Evolutionary conservation across 495 filamentous ascomycete species (phyloP), one percentile per base, ranked within the genome.

Genomic region (Thozetella sp.): DNA sequence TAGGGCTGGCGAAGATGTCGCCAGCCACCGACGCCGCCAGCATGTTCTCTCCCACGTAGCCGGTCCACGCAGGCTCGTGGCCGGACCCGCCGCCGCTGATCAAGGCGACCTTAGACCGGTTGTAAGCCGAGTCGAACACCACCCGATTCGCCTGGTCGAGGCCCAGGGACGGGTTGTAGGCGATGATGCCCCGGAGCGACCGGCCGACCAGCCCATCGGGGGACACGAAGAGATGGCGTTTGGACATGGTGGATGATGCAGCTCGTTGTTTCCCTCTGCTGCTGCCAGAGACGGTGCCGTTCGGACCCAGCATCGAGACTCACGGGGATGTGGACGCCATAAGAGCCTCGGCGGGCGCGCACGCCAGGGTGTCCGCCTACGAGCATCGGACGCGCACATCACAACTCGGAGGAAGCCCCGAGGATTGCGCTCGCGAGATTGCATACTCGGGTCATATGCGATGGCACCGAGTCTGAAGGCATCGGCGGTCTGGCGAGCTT

Each of bases 1-100:
- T 80, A 6, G 86, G 86, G 15, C 77, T 82, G 9, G 86, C 86
- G 64, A 88, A 88, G 24, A 88, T 83, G 53, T 86, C 85, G 25
- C 86, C 86, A 52, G 76, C 79, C 23, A 84, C 84, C 0, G 84
- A 79, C 22, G 86, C 86, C 6, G 83, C 79, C 2, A 88, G 75
- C 74, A 88, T 72, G 71, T 85, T 85, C 58, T 73, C 74, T 4
- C 85, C 86, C 6, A 88, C 85, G 64, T 86, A 88, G 13, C 85
- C 86, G 2, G 84, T 80, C 84, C 84, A 87, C 51, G 83, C 83
- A 23, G 86, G 86, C 62, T 88, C 86, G 65, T 88, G 86, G 30
- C 86, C 86, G 27, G 77, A 81, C 25, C 85, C 85, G 27, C 85
- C 85, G 2, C 85, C 85, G 30, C 81, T 85, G 60, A 88, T 81